phyloP scores from a whole-genome alignment of 202 grass and related monocot species.

The Digitaria exilis region DNA sequence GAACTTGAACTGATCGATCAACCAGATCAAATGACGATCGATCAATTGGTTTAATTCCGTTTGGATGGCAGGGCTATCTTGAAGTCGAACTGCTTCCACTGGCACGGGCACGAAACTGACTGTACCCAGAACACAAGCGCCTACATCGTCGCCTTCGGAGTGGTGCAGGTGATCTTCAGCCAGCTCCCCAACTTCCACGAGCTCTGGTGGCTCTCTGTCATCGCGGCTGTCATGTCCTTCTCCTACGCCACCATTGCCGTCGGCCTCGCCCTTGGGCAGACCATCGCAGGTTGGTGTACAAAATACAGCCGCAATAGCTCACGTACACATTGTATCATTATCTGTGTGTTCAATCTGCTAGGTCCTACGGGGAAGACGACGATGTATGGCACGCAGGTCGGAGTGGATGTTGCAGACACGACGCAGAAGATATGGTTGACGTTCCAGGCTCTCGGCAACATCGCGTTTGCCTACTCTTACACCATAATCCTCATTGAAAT shows the following conservation, averaged over 20 bases:
- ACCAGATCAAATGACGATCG: not conserved
- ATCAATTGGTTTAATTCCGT: not conserved
- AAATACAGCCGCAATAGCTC: not conserved
- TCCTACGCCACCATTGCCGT: slow-evolving; percentile 50
- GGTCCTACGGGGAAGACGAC: slow-evolving; percentile 51
- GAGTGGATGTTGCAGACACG: slow-evolving; percentile 52
- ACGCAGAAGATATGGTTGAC: slow-evolving; percentile 67
- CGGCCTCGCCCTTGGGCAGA: slow-evolving; percentile 46
- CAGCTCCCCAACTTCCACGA: slow-evolving; percentile 69
- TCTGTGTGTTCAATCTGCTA: not conserved
- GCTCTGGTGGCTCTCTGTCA: slow-evolving; percentile 58
- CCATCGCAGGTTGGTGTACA: slow-evolving; percentile 18
- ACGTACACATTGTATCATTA: not conserved
- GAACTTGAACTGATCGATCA: too few relatives aligned
- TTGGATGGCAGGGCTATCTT: slow-evolving; percentile 53
- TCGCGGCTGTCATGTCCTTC: slow-evolving; percentile 67
- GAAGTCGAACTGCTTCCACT: slow-evolving; percentile 78
- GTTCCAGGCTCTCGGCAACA: slow-evolving; percentile 76
- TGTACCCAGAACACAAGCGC: slow-evolving; percentile 54
- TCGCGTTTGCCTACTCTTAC: slow-evolving; percentile 88
- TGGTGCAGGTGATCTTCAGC: slow-evolving; percentile 70
- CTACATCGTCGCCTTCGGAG: slow-evolving; percentile 77
- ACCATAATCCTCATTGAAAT: slow-evolving; percentile 86
- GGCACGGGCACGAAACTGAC: slow-evolving; percentile 49
- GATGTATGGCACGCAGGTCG: slow-evolving; percentile 63